Base-by-base conservation (phyloP, 495 filamentous ascomycete species). In the Thermochaetoides thermophila region DNA sequence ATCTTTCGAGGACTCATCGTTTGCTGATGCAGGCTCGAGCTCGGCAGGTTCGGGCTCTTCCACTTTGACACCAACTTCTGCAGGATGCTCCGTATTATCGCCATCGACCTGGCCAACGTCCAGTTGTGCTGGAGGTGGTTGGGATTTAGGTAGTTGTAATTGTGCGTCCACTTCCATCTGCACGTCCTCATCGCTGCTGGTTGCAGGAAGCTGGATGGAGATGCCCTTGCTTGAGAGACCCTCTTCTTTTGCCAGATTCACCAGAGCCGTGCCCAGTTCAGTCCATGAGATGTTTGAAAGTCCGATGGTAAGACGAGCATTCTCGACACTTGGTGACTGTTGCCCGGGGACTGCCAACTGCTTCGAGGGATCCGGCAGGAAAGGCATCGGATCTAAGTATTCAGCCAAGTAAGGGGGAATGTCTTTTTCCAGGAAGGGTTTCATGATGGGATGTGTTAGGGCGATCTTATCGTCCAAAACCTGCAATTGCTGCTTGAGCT, bases 301-400 rank as follows among this genome's bases (percentile, higher is more conserved):
- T 1, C 44, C 25, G 11, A 65, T 40, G 31, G 41, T 29, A 58
- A 70, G 48, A 66, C 73, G 17, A 66, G 74, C 43, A 68, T 46
- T 15, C 57, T 63, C 19, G 58, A 56, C 71, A 66, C 79, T 2
- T 57, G 68, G 42, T 25, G 39, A 5, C 47, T 35, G 9, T 16
- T 25, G 10, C 49, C 37, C 26, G 42, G 40, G 39, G 1, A 41
- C 35, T 11, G 46, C 40, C 12, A 64, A 40, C 2, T 53, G 45
- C 27, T 53, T 42, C 7, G 67, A 51, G 7, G 68, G 60, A 17
- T 72, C 49, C 4, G 80, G 82, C 0, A 91, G 64, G 46, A 78
- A 92, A 2, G 81, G 73, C 42, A 80, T 81, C 3, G 77, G 78
- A 44, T 92, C 82, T 8, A 81, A 60, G 30, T 76, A 73, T 33